A percentile compares a stretch with the other conserved stretches of the same genome.
phyloP scores from a whole-genome alignment of 1,139 yeast genomes.

The Hemisphaericaspora xylofermentans region DNA sequence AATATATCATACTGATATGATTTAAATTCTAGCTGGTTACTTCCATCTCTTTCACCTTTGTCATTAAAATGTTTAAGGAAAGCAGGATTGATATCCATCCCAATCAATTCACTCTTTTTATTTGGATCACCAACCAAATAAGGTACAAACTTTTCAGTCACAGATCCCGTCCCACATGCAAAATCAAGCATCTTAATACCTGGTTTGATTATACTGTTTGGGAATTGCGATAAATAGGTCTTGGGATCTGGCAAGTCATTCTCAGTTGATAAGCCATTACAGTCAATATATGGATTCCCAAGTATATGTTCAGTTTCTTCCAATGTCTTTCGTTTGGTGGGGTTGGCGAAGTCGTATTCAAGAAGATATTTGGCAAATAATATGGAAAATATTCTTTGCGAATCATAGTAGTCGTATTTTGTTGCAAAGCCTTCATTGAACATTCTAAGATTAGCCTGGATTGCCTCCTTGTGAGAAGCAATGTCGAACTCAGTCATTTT shows the following conservation, averaged over 20 bases:
- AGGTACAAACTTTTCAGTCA: conserved; percentile 30
- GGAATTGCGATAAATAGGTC: conserved; percentile 12
- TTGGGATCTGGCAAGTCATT: conserved; percentile 16
- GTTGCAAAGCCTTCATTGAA: conserved; percentile 22
- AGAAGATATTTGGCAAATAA: conserved; percentile 24
- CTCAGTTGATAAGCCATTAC: conserved; percentile 16
- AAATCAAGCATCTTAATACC: conserved; percentile 37
- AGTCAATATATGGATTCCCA: conserved; percentile 19
- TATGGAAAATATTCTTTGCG: conserved; percentile 18
- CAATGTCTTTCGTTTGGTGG: conserved; percentile 12
- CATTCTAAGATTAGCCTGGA: conserved; percentile 24
- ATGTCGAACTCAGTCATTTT: conserved; percentile 4
- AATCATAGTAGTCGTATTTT: conserved; percentile 24
- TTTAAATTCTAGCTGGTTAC: conserved; percentile 12
- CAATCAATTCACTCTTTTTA: conserved; percentile 23
- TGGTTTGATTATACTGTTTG: conserved; percentile 22
- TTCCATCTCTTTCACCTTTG: conserved; percentile 12
- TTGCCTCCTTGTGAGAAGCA: conserved; percentile 21
- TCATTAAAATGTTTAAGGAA: conserved; percentile 26
- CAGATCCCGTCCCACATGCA: conserved; percentile 47
- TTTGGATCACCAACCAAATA: conserved; percentile 18
- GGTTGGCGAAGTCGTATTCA: conserved; percentile 19
- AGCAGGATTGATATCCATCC: conserved; percentile 37
- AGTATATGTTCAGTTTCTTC: conserved; percentile 15
- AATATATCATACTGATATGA: conserved; percentile 30